Evolutionary conservation across 192 early-diverging fungal genomes (phyloP), one percentile per base, ranked within the genome.

Genomic region (Phycomyces nitens): DNA sequence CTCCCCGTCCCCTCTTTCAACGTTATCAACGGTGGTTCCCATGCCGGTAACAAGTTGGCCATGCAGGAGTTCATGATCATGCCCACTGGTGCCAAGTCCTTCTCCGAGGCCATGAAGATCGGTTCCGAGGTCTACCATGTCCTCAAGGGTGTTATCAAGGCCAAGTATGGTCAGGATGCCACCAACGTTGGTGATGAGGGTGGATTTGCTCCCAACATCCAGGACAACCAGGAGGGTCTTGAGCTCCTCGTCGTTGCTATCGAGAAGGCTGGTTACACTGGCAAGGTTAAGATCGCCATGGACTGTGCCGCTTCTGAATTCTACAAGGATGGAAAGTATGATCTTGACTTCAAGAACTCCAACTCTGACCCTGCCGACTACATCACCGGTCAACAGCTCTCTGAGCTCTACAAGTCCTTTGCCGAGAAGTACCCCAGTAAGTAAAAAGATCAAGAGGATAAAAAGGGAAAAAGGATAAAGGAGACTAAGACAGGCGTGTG

Each of bases 1-100:
- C 88, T 99, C 58, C 96, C 96, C 22, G 95, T 99, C 22, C 96
- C 96, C 22, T 80, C 90, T 55, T 94, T 99, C 87, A 99, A 99
- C 86, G 94, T 99, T 71, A 95, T 99, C 82, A 99, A 99, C 85
- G 96, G 96, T 72, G 96, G 96, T 60, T 93, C 92, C 58, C 96
- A 99, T 80, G 97, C 97, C 50, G 97, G 97, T 67, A 99, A 99
- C 91, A 97, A 96, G 84, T 88, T 99, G 62, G 97, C 97, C 66
- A 96, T 99, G 94, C 97, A 99, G 79, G 97, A 99, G 81, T 99
- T 98, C 83, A 99, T 99, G 97, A 99, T 99, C 67, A 78, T 97
- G 75, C 96, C 96, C 60, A 95, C 92, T 53, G 96, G 96, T 64
- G 96, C 96, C 39, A 56, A 78, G 43, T 89, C 89, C 34, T 99